Conservation (phyloP, 345 rosid species). For the Reutealis trisperma region DNA sequence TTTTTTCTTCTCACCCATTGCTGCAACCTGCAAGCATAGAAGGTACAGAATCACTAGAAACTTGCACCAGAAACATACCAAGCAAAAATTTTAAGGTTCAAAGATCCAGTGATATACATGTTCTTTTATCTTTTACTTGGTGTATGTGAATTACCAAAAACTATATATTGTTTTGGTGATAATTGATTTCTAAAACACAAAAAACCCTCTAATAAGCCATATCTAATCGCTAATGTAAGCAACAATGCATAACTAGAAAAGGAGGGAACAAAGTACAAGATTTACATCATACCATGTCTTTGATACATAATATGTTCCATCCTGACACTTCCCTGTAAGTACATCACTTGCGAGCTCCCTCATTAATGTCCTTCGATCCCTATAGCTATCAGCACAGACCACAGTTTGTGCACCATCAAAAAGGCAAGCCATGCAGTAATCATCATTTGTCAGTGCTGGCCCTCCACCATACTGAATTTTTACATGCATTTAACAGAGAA, state of each 20-base stretch:
- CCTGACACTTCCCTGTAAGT: slow-evolving; percentile 61
- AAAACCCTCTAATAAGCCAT: background rate
- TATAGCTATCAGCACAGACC: slow-evolving; percentile 85
- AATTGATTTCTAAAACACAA: slow-evolving; percentile 1
- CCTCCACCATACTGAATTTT: slow-evolving; percentile 72
- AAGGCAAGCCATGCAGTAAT: slow-evolving; percentile 81
- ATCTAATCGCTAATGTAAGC: slow-evolving; percentile 2
- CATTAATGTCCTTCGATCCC: slow-evolving; percentile 82
- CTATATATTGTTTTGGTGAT: background rate
- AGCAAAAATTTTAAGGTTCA: background rate
- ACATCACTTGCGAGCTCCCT: slow-evolving; percentile 65
- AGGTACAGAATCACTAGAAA: slow-evolving; percentile 8
- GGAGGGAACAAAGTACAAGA: background rate
- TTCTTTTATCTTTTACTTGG: background rate
- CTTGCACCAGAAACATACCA: slow-evolving; percentile 1
- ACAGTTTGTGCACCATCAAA: slow-evolving; percentile 62
- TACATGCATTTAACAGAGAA: slow-evolving; percentile 15
- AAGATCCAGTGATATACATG: background rate
- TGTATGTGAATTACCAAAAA: background rate
- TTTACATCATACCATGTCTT: slow-evolving; percentile 67
- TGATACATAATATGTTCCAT: slow-evolving; percentile 74
- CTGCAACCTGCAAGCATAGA: slow-evolving; percentile 68
- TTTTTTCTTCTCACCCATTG: slow-evolving; percentile 94
- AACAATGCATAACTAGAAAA: slow-evolving; percentile 16
- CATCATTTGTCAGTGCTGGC: slow-evolving; percentile 65